Conservation (phyloP, 2,329 filamentous ascomycete species). For the Neospermospora avenae region DNA sequence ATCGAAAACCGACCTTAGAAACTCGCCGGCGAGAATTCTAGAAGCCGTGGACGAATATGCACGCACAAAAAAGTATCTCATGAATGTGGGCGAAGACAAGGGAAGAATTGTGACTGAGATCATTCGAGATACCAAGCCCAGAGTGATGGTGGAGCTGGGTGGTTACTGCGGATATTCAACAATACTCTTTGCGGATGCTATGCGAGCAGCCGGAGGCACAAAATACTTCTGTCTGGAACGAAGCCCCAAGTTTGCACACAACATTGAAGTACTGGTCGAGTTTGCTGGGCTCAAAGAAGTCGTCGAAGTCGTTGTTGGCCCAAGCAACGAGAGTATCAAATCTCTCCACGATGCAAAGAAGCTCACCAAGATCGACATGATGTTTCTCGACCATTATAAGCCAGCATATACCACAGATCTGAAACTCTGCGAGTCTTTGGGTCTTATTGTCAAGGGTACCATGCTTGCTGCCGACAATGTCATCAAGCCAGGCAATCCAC, state of each 20-base stretch:
- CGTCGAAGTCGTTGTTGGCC: constrained; percentile 68
- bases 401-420: constrained; percentile 71
- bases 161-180: constrained; percentile 81
- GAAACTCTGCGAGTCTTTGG: constrained; percentile 71
- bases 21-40: constrained; percentile 61
- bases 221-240: constrained; percentile 70
- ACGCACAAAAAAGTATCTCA: constrained; percentile 65
- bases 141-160: constrained; percentile 73
- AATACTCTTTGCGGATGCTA: constrained; percentile 67
- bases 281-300: constrained; percentile 70
- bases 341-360: constrained; percentile 50
- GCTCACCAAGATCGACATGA: constrained; percentile 28
- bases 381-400: constrained; percentile 79
- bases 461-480: constrained; percentile 69
- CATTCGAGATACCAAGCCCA: constrained; percentile 63
- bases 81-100: constrained; percentile 78
- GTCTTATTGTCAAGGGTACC: constrained; percentile 58
- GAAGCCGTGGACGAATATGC: constrained; percentile 69
- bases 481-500: constrained; percentile 67
- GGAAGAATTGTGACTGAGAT: constrained; percentile 66
- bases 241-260: constrained; percentile 69
- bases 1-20: constrained; percentile 56
- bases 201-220: constrained; percentile 60
- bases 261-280: constrained; percentile 66
- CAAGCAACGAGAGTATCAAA: constrained; percentile 62